Base-by-base conservation (phyloP, 495 filamentous ascomycete species). In the Trichoderma reesei region DNA sequence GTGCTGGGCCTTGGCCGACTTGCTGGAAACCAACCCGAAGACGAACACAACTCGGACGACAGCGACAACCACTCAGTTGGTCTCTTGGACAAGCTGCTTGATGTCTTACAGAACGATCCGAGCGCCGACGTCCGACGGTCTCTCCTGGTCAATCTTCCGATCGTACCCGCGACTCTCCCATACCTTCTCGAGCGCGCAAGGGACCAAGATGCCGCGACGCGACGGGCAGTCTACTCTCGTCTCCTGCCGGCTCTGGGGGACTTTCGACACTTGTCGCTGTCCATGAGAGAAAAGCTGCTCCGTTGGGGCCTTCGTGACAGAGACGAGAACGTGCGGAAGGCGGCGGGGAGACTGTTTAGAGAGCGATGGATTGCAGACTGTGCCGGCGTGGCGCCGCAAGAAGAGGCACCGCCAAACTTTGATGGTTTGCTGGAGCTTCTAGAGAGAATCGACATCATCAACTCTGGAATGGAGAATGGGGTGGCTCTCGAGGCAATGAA, bases 351-450 rank as follows among this genome's bases (percentile, higher is more conserved):
- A 56, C 79, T 98, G 51, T 99, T 98, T 76, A 88, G 88, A 65
- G 92, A 96, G 72, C 85, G 91, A 5, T 99, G 94, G 94, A 89
- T 99, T 63, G 92, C 97, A 70, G 91, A 97, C 72, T 94, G 90
- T 70, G 91, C 89, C 5, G 72, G 72, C 46, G 81, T 85, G 64
- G 20, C n/a, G n/a, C n/a, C 38, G 6, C 38, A 41, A 33, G 61
- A 42, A 18, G 38, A 41, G 3, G 80, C 83, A 10, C 73, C 80
- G 6, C 90, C 90, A 1, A 90, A 79, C 65, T 80, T 89, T 37
- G 85, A 92, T 3, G 88, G 85, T 6, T 80, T 99, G 7, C 80
- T 95, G 1, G 95, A 98, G 72, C 82, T 99, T 0, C 79, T 99
- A 34, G 94, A 99, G 74, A 87, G 94, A 65, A 92, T 99, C 65